Base-by-base conservation (phyloP, 2,329 filamentous ascomycete genomes). In the Capronia coronata region DNA sequence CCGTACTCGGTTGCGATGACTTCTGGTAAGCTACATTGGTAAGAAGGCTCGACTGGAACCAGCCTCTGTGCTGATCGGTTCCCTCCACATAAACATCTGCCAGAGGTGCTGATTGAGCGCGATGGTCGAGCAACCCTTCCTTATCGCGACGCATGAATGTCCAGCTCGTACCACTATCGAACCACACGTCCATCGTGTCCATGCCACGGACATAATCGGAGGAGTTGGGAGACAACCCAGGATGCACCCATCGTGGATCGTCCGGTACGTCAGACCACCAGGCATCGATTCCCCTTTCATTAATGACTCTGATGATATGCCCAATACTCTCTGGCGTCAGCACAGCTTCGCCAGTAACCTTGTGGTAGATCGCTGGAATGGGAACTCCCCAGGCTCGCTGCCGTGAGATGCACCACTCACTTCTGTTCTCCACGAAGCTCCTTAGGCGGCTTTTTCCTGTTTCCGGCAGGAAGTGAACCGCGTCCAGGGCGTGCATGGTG, bases 161-260 rank as follows among this genome's bases (percentile, higher is more conserved):
- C 93, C 93, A 98, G 63, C 88, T 95, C 43, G 86, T 95, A 4
- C 93, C 93, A 58, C 93, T 97, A 66, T 98, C 93, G 61, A 98
- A 98, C 93, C 93, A 98, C 8, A 98, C 93, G 66, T 98, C 93
- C 93, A 98, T 98, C 0, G 93, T 98, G 63, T 98, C 93, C 37
- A 75, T 86, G 11, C 91, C 91, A 55, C 93, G 84, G 41, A 78
- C 59, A 43, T 23, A 65, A 61, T 7, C 73, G 73, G 39, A 62
- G 46, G 11, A 75, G 18, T 13, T 16, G 18, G 34, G 13, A 70
- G 25, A 69, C 1, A 95, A 71, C 8, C 78, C 76, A 4, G 78
- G 68, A 1, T 83, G 80, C 25, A 94, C 75, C 91, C 91, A 98
- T 0, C 78, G 79, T 19, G 76, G 71, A 45, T 97, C 89, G 54